These are phyloP conservation scores for Microthlaspi erraticum DNA, from an alignment of 345 rosid species.

Conservation along the genomic window DNA sequence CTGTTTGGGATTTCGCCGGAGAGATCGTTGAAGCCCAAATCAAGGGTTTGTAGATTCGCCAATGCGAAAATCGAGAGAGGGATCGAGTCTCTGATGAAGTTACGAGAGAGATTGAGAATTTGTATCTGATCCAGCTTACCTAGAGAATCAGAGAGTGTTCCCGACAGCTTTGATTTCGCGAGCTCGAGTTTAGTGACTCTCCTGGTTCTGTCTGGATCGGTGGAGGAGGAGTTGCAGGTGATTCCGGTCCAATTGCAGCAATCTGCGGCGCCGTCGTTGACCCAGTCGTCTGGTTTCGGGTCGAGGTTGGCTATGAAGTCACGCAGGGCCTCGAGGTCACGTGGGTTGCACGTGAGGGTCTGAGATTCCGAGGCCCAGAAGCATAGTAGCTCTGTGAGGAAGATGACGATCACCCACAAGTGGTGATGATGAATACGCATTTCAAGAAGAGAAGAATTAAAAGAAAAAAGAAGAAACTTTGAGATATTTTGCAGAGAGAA, in stretches of 20 bases:
- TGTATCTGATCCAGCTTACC: slow-evolving; percentile 54
- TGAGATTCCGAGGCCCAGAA: slow-evolving; percentile 47
- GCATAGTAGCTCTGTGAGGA: slow-evolving; percentile 46
- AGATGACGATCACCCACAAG: slow-evolving; percentile 46
- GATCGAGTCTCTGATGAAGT: slow-evolving; percentile 52
- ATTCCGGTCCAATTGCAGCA: slow-evolving; percentile 76
- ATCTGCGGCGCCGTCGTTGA: slow-evolving; percentile 28
- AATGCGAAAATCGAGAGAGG: slow-evolving; percentile 61
- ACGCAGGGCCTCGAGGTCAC: slow-evolving; percentile 58
- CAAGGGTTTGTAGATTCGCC: slow-evolving; percentile 53
- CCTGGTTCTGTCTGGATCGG: slow-evolving; percentile 29
- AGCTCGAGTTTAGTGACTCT: slow-evolving; percentile 59
- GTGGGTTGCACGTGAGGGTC: slow-evolving; percentile 51
- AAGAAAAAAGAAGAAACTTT: slow-evolving; percentile 18
- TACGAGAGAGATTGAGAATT: slow-evolving; percentile 63
- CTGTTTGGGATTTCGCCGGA: slow-evolving; percentile 51
- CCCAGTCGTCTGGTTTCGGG: slow-evolving; percentile 52
- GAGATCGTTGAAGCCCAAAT: slow-evolving; percentile 65
- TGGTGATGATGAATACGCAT: slow-evolving; percentile 55
- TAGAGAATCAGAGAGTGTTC: slow-evolving; percentile 56
- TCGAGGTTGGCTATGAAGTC: slow-evolving; percentile 51
- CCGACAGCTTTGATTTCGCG: slow-evolving; percentile 46
- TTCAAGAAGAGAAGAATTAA: slow-evolving; percentile 15
- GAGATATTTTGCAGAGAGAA: neutral
- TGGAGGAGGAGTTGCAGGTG: slow-evolving; percentile 45